Evolutionary conservation across 805 yeast species (phyloP), one percentile per base, ranked within the genome.

Genomic region (Komagataella populi): DNA sequence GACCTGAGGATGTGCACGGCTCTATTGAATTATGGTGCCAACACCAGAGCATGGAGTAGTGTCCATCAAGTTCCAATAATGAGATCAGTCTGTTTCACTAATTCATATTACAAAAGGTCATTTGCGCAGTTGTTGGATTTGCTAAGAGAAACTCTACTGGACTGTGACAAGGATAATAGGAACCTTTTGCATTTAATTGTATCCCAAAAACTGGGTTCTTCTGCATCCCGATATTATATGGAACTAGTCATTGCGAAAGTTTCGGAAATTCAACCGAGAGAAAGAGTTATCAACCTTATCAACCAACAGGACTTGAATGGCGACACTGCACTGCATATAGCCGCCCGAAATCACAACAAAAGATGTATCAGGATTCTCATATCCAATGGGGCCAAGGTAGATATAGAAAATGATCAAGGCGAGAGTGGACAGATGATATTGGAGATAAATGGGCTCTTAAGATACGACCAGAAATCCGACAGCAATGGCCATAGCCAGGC

Each of bases 141-240:
- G 48, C 71, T 93, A 49, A 81, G 83, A 53, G 83, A 82, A 52
- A 83, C 93, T 6, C 72, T 87, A n/a, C 79, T 86, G 55, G 85
- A 84, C 62, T 73, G 84, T 7, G 98, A 93, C 66, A 69, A 73
- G 7, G 75, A 77, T 50, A 81, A 81, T 16, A 80, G 87, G 58
- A 88, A 96, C 0, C 81, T 95, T 0, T 68, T 93, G 49, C 99
- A 93, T 63, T 93, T 89, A 63, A 82, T 91, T 53, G 86, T 91
- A 22, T 76, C 71, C 57, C 80, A 83, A 54, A 79, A 87, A 55
- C 72, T 83, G 14, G 39, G 39, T 4, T 30, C 39, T 30, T 85
- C 90, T 1, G 82, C 96, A 6, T 86, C 96, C 7, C 70, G 85
- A 44, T 90, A 90, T 64, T 91, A 93, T 64, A 69, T 87, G 57